These are phyloP conservation scores for Isoetes taiwanensis DNA, from an alignment of 75 land plant species.

Conservation along the genomic window DNA sequence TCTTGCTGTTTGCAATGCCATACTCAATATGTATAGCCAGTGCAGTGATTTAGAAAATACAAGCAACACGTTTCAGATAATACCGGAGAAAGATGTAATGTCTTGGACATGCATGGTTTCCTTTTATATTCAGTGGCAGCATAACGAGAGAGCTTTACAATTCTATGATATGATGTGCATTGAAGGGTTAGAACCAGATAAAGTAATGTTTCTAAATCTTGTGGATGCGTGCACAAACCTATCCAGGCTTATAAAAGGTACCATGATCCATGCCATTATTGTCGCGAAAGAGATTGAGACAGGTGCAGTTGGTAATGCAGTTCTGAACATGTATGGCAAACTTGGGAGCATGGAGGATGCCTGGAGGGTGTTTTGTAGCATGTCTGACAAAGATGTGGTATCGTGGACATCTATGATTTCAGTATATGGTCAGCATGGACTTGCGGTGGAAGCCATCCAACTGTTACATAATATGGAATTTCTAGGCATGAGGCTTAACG, in stretches of 20 bases:
- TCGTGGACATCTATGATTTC: constrained; percentile 9
- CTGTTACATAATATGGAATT: constrained; percentile 20
- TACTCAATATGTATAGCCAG: constrained; percentile 35
- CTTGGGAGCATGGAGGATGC: constrained; percentile 9
- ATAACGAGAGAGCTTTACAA: constrained; percentile 17
- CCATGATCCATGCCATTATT: background rate
- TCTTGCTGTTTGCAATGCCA: constrained; percentile 21
- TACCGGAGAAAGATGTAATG: constrained; percentile 21
- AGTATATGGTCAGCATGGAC: background rate
- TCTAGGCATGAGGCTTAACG: constrained; percentile 8
- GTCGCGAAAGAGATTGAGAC: too few relatives aligned
- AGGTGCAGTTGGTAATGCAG: background rate
- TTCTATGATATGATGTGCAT: constrained; percentile 21
- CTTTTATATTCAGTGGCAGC: constrained; percentile 14
- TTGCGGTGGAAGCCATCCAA: constrained; percentile 5
- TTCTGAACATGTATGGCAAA: constrained; percentile 2
- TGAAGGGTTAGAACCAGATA: too few relatives aligned
- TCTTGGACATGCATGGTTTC: constrained; percentile 32
- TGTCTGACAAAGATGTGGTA: constrained; percentile 10
- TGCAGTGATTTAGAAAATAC: constrained; percentile 23
- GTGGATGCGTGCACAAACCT: constrained; percentile 14
- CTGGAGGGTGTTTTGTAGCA: constrained; percentile 17
- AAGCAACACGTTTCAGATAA: constrained; percentile 17
- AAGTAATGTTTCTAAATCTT: constrained; percentile 19
- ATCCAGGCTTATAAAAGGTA: background rate